Evolutionary conservation across 2,329 filamentous ascomycete genomes (phyloP).

Genomic region (Lojkania enalia): DNA sequence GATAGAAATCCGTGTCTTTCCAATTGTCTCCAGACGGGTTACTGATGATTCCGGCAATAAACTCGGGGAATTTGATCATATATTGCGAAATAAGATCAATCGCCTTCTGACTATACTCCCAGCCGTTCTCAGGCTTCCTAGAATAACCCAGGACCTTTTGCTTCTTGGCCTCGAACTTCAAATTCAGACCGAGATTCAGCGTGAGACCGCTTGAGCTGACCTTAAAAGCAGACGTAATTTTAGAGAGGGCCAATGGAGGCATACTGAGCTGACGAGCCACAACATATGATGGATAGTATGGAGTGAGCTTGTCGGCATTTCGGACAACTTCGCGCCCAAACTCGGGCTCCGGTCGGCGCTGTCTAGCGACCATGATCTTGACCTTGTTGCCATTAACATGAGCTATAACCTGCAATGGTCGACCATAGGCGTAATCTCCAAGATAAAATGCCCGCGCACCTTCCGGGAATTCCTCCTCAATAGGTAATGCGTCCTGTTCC

Average conservation of each 20-base stretch:
- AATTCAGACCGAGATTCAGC: slow-evolving; percentile 88
- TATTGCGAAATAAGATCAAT: slow-evolving; percentile 81
- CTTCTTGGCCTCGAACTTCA: slow-evolving; percentile 96
- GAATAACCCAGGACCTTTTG: slow-evolving; percentile 96
- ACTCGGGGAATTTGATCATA: slow-evolving; percentile 93
- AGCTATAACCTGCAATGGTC: slow-evolving; percentile 79
- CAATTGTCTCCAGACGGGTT: slow-evolving; percentile 87
- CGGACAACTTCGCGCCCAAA: slow-evolving; percentile 77
- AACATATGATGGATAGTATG: slow-evolving; percentile 85
- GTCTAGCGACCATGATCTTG: slow-evolving; percentile 74
- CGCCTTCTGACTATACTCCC: slow-evolving; percentile 92
- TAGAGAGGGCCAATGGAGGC: slow-evolving; percentile 86
- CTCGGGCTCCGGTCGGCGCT: slow-evolving; percentile 74
- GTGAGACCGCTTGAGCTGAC: slow-evolving; percentile 80
- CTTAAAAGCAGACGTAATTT: slow-evolving; percentile 92
- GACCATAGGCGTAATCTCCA: slow-evolving; percentile 89
- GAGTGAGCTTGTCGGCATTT: slow-evolving; percentile 69
- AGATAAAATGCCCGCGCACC: slow-evolving; percentile 88
- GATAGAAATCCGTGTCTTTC: slow-evolving; percentile 83
- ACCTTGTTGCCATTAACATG: slow-evolving; percentile 76
- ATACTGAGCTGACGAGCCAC: slow-evolving; percentile 81
- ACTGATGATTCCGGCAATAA: slow-evolving; percentile 83
- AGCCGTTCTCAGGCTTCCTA: slow-evolving; percentile 79
- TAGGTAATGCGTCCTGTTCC: slow-evolving; percentile 81
- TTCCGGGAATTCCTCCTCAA: slow-evolving; percentile 88